phyloP scores from a whole-genome alignment of 805 yeast genomes.

The Lipomyces yamadae region DNA sequence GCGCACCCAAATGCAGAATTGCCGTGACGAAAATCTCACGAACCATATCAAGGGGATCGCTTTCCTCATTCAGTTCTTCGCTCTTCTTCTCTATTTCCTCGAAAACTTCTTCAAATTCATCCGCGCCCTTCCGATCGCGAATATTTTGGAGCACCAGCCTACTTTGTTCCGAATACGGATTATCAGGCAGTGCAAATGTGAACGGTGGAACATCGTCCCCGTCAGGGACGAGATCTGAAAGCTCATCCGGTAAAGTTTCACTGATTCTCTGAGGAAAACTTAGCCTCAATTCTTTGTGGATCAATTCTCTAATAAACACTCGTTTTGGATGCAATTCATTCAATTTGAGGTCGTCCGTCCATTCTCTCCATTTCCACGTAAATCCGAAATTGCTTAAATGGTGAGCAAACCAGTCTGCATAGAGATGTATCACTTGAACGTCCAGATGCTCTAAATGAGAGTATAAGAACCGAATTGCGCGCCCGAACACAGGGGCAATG shows the following conservation, averaged over 20 bases:
- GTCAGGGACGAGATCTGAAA: constrained; percentile 42
- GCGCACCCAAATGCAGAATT: constrained; percentile 79
- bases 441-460: constrained; percentile 68
- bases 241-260: constrained; percentile 69
- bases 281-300: constrained; percentile 81
- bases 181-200: constrained; percentile 43
- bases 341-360: constrained; percentile 60
- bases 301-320: constrained; percentile 74
- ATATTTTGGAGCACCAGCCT: constrained; percentile 26
- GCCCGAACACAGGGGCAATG: constrained; percentile 92
- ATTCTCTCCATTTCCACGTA: constrained; percentile 98
- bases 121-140: constrained; percentile 29
- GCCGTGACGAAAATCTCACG: constrained; percentile 67
- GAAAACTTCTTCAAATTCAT: constrained; percentile 27
- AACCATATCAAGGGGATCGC: constrained; percentile 38
- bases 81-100: constrained; percentile 35
- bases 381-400: constrained; percentile 93
- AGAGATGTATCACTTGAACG: constrained; percentile 72
- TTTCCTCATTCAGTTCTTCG: constrained; percentile 35
- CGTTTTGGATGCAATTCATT: constrained; percentile 70
- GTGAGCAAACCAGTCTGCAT: constrained; percentile 87
- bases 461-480: constrained; percentile 85
- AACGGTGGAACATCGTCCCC: constrained; percentile 42
- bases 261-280: constrained; percentile 74
- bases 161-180: constrained; percentile 27